A percentile compares a stretch with the other conserved stretches of the same genome.
phyloP scores from a whole-genome alignment of 352 stramenopile genomes.

The Phytophthora pistaciae region DNA sequence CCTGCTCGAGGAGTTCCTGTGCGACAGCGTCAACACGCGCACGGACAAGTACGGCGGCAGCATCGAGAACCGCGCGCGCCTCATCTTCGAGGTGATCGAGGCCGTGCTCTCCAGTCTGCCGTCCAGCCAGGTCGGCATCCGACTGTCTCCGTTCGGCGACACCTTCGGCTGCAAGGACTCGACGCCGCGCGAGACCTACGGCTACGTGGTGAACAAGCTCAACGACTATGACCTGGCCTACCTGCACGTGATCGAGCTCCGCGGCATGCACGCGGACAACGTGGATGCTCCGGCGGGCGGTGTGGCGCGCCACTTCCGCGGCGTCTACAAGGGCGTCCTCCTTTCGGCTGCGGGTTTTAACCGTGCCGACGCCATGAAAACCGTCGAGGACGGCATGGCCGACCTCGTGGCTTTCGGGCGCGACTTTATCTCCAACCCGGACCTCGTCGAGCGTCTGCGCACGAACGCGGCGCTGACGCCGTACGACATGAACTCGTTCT shows the following conservation, averaged over 20 bases:
- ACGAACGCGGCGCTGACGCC: constrained; percentile 32
- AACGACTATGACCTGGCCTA: constrained; percentile 53
- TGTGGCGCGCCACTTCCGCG: constrained; percentile 45
- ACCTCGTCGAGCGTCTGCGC: constrained; percentile 67
- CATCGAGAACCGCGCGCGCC: neutral
- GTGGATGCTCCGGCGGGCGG: constrained; percentile 31
- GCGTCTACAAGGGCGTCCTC: constrained; percentile 64
- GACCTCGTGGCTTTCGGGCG: constrained; percentile 68
- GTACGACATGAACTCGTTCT: constrained; percentile 56
- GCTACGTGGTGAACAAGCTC: constrained; percentile 41
- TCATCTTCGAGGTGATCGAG: neutral
- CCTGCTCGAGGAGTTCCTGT: constrained; percentile 35
- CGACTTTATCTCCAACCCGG: constrained; percentile 47
- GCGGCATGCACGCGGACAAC: constrained; percentile 40
- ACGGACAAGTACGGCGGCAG: neutral
- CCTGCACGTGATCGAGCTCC: constrained; percentile 59
- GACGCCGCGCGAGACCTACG: constrained; percentile 46
- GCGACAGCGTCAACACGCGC: neutral
- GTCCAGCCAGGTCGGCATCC: constrained; percentile 24
- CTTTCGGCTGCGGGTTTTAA: constrained; percentile 55
- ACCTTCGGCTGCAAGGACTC: constrained; percentile 48
- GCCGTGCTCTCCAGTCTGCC: neutral
- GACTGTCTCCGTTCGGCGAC: constrained; percentile 35
- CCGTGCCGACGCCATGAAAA: constrained; percentile 43
- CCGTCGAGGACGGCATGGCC: constrained; percentile 47